These are phyloP conservation scores for Colletotrichum sojae DNA, from an alignment of 2,329 filamentous ascomycete genomes.

Conservation along the genomic window DNA sequence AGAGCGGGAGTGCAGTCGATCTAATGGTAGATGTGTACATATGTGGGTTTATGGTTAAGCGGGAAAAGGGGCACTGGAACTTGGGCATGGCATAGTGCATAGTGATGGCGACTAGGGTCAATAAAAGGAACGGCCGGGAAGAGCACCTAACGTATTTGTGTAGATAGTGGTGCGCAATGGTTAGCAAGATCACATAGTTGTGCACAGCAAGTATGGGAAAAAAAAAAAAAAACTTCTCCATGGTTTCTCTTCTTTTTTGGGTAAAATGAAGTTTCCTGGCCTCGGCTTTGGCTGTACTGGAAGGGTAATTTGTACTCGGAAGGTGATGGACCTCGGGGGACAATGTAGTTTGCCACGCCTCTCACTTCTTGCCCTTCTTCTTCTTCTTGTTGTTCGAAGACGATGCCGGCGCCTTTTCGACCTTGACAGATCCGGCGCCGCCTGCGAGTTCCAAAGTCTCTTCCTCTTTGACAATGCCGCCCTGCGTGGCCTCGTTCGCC, in stretches of 20 bases:
- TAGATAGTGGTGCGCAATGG: conserved; percentile 14
- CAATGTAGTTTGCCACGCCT: background rate
- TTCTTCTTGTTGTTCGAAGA: conserved; percentile 64
- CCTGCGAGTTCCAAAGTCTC: conserved; percentile 75
- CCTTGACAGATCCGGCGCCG: conserved; percentile 73
- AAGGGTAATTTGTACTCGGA: too few species aligned
- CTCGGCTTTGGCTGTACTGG: too few species aligned
- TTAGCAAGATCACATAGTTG: conserved; percentile 7
- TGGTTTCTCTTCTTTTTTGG: too few species aligned
- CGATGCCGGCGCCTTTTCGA: conserved; percentile 69
- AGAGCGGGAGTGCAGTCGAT: conserved; percentile 8
- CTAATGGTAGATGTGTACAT: conserved; percentile 27
- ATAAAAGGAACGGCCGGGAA: conserved; percentile 3
- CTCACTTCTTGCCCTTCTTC: conserved; percentile 69
- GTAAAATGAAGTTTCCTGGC: too few species aligned
- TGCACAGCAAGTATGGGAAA: background rate
- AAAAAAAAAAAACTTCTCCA: too few species aligned
- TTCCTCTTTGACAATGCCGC: conserved; percentile 83
- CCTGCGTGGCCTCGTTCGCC: conserved; percentile 84
- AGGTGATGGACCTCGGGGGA: too few species aligned
- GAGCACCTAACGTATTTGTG: background rate
- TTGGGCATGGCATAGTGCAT: conserved; percentile 37
- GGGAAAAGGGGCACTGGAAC: conserved; percentile 30
- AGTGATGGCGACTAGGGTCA: conserved; percentile 24
- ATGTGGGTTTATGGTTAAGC: conserved; percentile 31